Percentiles rank a stretch among this genome's conserved stretches.
Conservation (phyloP, 1,139 yeast genomes). For the Sugiyamaella xylanicola region DNA sequence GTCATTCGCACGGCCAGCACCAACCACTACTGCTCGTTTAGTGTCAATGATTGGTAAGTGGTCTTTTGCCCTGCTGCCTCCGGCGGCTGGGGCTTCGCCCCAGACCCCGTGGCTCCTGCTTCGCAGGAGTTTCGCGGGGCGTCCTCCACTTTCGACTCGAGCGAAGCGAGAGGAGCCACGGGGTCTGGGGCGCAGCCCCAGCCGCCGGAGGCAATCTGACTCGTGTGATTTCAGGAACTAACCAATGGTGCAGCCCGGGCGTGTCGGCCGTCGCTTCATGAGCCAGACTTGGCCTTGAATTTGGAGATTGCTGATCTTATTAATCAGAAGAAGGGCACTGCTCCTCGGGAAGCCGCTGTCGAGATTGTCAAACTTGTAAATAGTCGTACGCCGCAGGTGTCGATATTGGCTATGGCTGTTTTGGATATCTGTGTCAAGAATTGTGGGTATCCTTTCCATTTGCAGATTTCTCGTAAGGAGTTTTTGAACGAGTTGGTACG, state of each 20-base stretch:
- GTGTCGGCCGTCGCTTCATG: conserved; percentile 78
- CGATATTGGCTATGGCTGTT: conserved; percentile 56
- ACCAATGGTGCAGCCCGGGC: conserved; percentile 62
- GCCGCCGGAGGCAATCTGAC: not conserved
- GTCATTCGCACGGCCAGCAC: conserved; percentile 23
- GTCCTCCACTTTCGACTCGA: no score
- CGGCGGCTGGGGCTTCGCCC: not conserved
- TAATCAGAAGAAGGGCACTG: conserved; percentile 86
- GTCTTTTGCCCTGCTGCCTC: not conserved
- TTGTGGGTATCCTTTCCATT: conserved; percentile 96
- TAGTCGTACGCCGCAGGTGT: conserved; percentile 79
- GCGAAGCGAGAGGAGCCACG: not conserved
- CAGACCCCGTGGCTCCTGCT: not conserved
- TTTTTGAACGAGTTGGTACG: conserved; percentile 90
- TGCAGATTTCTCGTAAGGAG: conserved; percentile 93
- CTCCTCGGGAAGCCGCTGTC: conserved; percentile 91
- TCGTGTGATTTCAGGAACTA: not conserved
- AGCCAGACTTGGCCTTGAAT: conserved; percentile 87
- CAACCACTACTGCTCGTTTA: conserved; percentile 32
- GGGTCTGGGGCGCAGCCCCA: conserved; percentile 4
- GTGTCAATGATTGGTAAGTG: conserved; percentile 34
- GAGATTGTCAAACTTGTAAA: conserved; percentile 85
- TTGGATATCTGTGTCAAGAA: conserved; percentile 92
- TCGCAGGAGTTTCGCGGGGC: not conserved
- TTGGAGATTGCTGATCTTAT: conserved; percentile 91